Conservation (phyloP, 2,329 filamentous ascomycete genomes). For the Fusarium piperis region DNA sequence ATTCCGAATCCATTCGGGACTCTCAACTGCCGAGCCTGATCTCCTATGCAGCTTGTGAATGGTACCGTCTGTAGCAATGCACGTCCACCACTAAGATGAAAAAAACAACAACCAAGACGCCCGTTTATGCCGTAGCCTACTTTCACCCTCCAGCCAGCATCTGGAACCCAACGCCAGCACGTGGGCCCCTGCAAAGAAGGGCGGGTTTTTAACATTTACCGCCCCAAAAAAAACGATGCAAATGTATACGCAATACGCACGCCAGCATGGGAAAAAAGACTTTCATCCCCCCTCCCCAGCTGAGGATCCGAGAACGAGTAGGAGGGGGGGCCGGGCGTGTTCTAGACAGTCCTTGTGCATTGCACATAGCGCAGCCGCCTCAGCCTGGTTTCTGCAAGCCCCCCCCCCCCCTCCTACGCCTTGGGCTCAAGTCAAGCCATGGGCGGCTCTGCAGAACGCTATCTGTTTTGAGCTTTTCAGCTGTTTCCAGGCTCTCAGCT, state of each 20-base stretch:
- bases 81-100: neutral
- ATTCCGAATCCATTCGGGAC: neutral
- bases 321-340: neutral
- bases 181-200: neutral
- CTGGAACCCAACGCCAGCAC: neutral
- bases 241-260: neutral
- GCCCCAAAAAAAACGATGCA: neutral
- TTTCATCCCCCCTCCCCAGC: neutral
- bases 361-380: neutral
- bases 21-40: neutral
- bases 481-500: neutral
- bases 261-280: neutral
- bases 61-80: neutral
- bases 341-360: neutral
- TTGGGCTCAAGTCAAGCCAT: neutral
- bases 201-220: neutral
- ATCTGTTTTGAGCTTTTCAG: neutral
- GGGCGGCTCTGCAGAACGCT: neutral
- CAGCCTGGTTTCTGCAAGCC: neutral
- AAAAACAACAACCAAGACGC: neutral
- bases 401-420: neutral
- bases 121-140: neutral
- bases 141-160: neutral
- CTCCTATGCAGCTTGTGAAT: neutral
- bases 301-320: neutral